A percentile compares a stretch with the other conserved stretches of the same genome.
phyloP scores from a whole-genome alignment of 345 rosid species.

The Dimocarpus longan region DNA sequence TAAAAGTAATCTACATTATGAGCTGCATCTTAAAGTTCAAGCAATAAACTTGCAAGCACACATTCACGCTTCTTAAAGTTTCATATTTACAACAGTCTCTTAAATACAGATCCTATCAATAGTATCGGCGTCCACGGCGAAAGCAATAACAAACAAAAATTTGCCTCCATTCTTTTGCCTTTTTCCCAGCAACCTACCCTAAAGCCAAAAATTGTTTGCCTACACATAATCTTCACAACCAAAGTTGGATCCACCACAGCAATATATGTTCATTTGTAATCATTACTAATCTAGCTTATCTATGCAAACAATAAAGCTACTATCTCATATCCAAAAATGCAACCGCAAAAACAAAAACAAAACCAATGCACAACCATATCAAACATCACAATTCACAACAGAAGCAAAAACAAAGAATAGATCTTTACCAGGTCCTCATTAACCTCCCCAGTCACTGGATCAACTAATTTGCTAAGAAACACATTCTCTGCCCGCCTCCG shows the following conservation, averaged over 20 bases:
- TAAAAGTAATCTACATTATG: not conserved
- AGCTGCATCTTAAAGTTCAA: not conserved
- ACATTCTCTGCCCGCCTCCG: constrained; percentile 43
- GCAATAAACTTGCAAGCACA: not conserved
- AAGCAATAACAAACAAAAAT: not conserved
- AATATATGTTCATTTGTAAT: not conserved
- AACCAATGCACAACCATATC: not conserved
- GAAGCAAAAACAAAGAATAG: constrained; percentile 3
- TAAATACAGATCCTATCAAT: not conserved
- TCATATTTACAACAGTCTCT: too few species aligned
- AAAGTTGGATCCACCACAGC: not conserved
- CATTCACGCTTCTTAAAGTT: too few species aligned
- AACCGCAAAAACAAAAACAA: not conserved
- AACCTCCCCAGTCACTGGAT: constrained; percentile 53
- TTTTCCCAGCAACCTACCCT: not conserved
- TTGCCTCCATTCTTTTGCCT: constrained; percentile 6
- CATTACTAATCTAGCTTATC: not conserved
- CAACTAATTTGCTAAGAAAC: constrained; percentile 40
- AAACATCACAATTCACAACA: not conserved
- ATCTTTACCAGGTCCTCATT: constrained; percentile 54
- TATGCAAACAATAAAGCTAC: not conserved
- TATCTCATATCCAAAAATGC: constrained; percentile 5
- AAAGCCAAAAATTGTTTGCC: not conserved
- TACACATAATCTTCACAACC: not conserved
- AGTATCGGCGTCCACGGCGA: not conserved